Percentiles rank a stretch among this genome's conserved stretches.
phyloP scores from a whole-genome alignment of 495 filamentous ascomycete species.

The Talaromyces adpressus region DNA sequence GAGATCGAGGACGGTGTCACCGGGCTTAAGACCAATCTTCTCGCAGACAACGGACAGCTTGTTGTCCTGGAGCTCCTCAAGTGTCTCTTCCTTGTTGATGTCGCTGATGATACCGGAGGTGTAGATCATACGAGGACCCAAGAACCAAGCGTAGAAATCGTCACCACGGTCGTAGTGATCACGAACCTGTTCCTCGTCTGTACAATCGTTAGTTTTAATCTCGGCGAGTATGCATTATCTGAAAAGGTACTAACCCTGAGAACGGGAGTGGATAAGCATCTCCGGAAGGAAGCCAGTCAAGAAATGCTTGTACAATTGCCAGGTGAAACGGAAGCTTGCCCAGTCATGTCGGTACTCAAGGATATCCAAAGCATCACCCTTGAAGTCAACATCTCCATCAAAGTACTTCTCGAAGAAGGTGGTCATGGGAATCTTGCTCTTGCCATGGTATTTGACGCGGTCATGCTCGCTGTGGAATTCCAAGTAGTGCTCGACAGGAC shows the following conservation, averaged over 20 bases:
- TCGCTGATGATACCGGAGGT: constrained; percentile 65
- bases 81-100: constrained; percentile 55
- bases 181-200: constrained; percentile 69
- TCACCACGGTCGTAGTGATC: constrained; percentile 71
- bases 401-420: constrained; percentile 66
- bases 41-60: constrained; percentile 66
- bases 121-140: constrained; percentile 69
- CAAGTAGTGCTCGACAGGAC: constrained; percentile 57
- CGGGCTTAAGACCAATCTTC: constrained; percentile 56
- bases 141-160: constrained; percentile 71
- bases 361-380: constrained; percentile 52
- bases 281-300: constrained; percentile 63
- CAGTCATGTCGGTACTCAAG: constrained; percentile 64
- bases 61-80: constrained; percentile 67
- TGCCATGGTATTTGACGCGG: constrained; percentile 48
- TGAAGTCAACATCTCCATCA: constrained; percentile 55
- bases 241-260: constrained; percentile 46
- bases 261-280: constrained; percentile 60
- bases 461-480: constrained; percentile 55
- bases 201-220: not conserved
- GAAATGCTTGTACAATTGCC: constrained; percentile 59
- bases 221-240: not conserved
- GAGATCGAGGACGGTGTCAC: constrained; percentile 60
- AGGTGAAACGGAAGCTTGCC: constrained; percentile 62
- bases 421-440: constrained; percentile 59